Evolutionary conservation across 768 basidiomycete genomes (phyloP).

Genomic region (Cyclocybe cylindracea): DNA sequence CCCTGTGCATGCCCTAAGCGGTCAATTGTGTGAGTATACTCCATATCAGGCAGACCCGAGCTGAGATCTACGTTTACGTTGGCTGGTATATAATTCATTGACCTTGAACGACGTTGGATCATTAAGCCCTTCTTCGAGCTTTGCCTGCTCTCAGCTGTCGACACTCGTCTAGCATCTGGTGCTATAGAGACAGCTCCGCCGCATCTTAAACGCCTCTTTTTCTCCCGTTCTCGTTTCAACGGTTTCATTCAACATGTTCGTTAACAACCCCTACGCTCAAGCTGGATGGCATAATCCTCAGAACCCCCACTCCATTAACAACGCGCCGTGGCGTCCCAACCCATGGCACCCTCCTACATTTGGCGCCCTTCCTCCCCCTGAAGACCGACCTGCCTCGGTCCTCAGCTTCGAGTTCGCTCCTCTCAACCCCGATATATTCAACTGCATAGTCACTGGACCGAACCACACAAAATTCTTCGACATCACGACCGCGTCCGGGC

Average conservation of each 20-base stretch:
- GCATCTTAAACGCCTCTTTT: no score
- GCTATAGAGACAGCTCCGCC: no score
- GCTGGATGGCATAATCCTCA: slow-evolving; percentile 29
- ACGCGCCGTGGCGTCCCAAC: slow-evolving; percentile 11
- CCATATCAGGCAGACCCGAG: no score
- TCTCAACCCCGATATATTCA: slow-evolving; percentile 40
- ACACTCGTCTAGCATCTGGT: no score
- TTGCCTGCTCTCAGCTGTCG: no score
- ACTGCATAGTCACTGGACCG: slow-evolving; percentile 45
- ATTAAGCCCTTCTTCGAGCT: no score
- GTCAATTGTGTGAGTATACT: no score
- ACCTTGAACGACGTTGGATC: no score
- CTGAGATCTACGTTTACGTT: no score
- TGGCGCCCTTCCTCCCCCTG: slow-evolving; percentile 21
- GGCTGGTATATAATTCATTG: no score
- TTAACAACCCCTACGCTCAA: slow-evolving; percentile 29
- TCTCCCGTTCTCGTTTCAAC: no score
- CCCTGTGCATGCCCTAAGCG: no score
- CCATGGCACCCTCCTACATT: slow-evolving; percentile 20
- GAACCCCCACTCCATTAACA: slow-evolving; percentile 24
- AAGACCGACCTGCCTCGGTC: slow-evolving; percentile 8
- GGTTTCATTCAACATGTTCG: slow-evolving; percentile 14
- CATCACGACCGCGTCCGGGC: slow-evolving; percentile 16
- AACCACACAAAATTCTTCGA: slow-evolving; percentile 42
- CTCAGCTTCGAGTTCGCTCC: slow-evolving; percentile 26